Evolutionary conservation across 495 filamentous ascomycete genomes (phyloP).

Genomic region (Xylaria flabelliformis): DNA sequence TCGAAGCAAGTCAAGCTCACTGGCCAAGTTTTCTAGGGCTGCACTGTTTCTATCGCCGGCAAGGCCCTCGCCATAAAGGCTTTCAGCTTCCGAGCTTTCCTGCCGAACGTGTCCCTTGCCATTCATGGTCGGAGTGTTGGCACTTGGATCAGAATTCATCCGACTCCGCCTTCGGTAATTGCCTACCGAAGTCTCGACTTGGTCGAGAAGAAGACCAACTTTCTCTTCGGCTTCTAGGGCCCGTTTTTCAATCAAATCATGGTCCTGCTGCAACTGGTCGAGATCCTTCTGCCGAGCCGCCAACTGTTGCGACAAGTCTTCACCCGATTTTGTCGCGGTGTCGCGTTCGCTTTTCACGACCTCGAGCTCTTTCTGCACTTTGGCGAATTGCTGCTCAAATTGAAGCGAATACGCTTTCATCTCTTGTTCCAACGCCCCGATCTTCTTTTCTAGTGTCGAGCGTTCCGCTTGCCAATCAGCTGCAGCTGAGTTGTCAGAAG

Average conservation of each 20-base stretch:
- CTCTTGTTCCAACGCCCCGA: conserved; percentile 69
- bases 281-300: conserved; percentile 69
- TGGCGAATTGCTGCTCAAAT: conserved; percentile 73
- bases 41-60: conserved; percentile 72
- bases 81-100: conserved; percentile 62
- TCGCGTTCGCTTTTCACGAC: conserved; percentile 71
- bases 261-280: conserved; percentile 82
- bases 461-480: conserved; percentile 83
- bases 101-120: conserved; percentile 60
- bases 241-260: conserved; percentile 75
- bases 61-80: conserved; percentile 49
- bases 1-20: conserved; percentile 86
- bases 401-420: conserved; percentile 67
- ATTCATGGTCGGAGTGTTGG: conserved; percentile 40
- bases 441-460: conserved; percentile 65
- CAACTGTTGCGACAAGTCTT: conserved; percentile 66
- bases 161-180: conserved; percentile 81
- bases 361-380: conserved; percentile 71
- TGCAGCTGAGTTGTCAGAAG: conserved; percentile 47
- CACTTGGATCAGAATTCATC: conserved; percentile 37
- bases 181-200: conserved; percentile 90
- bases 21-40: conserved; percentile 88
- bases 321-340: conserved; percentile 59
- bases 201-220: conserved; percentile 89
- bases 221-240: conserved; percentile 91